Evolutionary conservation across 257 asterid species (phyloP), one percentile per base, ranked within the genome.

Genomic region (Nicotiana knightiana): DNA sequence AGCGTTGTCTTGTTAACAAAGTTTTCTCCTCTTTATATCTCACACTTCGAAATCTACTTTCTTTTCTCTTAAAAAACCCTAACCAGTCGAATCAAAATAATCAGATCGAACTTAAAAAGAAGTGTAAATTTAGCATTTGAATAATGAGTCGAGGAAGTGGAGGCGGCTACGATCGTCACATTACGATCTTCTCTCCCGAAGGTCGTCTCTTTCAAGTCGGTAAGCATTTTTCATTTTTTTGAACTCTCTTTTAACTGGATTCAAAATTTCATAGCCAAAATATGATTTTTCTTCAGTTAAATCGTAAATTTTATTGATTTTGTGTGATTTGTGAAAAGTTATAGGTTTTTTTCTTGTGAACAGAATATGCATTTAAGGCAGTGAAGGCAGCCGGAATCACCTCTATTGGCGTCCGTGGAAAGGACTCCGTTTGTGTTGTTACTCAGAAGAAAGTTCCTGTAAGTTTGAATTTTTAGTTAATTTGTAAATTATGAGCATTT

Each of bases 381-480:
- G 98, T 96, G 43, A 96, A 96, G 89, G 91, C 98, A 24, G 94
- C 97, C 46, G 99, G 98, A 67, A 88, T 93, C 39, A 96, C 99
- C 26, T 96, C 99, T 73, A 96, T 96, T 81, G 98, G 98, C 3
- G 99, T 94, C 46, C 98, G 99, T 0, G 98, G 99, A 2, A 88
- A 91, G 83, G 98, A 96, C 46, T 94, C 99, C 15, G 98, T 96
- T 11, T 96, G 99, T 58, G 99, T 96, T 67, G 99, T 96, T 71
- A 94, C 99, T 86, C 99, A 96, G 93, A 96, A 96, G 97, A 96
- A 94, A 94, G 98, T 96, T 76, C 99, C 99, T 85, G 99, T 80
- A 80, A 48, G 75, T 39, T 48, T 46, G 32, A 26, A 9, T 2
- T 7, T 16, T 21, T 59, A 16, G 9, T n/a, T 55, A 33, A 21